These are phyloP conservation scores for Aciculosporium take DNA, from an alignment of 2,329 filamentous ascomycete species.

Conservation along the genomic window DNA sequence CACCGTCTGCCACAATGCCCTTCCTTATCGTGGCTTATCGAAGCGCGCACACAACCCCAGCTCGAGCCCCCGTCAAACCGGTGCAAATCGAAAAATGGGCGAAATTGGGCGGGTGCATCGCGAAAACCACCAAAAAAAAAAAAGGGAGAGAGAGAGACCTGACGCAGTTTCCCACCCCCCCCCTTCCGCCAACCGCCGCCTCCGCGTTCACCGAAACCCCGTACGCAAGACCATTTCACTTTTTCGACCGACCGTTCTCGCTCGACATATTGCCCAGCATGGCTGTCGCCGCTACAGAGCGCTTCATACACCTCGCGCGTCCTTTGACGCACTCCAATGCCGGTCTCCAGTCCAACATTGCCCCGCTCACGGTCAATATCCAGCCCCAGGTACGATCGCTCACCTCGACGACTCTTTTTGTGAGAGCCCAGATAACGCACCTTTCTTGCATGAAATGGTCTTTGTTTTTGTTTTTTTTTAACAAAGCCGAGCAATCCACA, in stretches of 20 bases:
- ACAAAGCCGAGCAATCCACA: too few relatives aligned
- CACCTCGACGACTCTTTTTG: not conserved
- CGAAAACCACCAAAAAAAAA: slow-evolving; percentile 10
- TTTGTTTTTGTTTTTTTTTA: too few relatives aligned
- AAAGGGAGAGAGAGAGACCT: not conserved
- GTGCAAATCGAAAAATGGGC: slow-evolving; percentile 29
- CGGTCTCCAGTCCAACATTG: slow-evolving; percentile 70
- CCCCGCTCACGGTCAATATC: slow-evolving; percentile 85
- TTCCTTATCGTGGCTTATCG: slow-evolving; percentile 31
- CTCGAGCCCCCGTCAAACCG: slow-evolving; percentile 24
- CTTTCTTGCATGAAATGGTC: not conserved
- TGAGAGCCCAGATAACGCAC: not conserved
- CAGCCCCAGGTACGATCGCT: slow-evolving; percentile 70
- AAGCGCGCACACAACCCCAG: slow-evolving; percentile 41
- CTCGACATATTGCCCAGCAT: slow-evolving; percentile 43
- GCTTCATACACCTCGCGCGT: slow-evolving; percentile 88
- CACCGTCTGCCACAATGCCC: slow-evolving; percentile 16
- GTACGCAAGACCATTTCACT: slow-evolving; percentile 1
- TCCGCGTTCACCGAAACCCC: too few relatives aligned
- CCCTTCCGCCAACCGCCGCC: slow-evolving; percentile 10
- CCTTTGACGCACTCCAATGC: slow-evolving; percentile 72
- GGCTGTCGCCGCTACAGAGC: slow-evolving; percentile 61
- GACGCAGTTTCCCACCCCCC: slow-evolving; percentile 6
- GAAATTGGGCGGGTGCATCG: slow-evolving; percentile 25
- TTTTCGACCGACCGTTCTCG: slow-evolving; percentile 7